These are phyloP conservation scores for Rhodosporidiobolus sp. DNA, from an alignment of 768 basidiomycete species.

Conservation along the genomic window DNA sequence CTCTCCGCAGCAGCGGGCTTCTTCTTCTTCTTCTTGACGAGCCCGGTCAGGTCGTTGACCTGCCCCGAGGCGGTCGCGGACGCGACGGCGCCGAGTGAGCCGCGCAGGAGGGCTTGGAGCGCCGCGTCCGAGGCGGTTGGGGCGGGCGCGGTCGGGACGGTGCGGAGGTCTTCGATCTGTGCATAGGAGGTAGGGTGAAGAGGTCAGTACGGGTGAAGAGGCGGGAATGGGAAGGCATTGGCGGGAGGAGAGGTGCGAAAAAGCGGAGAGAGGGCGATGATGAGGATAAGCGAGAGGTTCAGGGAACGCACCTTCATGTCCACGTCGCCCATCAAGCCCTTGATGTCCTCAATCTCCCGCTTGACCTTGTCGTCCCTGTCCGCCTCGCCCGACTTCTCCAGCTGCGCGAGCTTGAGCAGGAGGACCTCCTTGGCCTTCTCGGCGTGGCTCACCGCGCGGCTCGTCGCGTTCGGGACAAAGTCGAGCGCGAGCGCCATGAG, in stretches of 20 bases:
- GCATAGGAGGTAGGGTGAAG: too few species aligned
- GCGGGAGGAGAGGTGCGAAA: too few species aligned
- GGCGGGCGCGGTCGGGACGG: slow-evolving; percentile 23
- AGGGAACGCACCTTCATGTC: slow-evolving; percentile 31
- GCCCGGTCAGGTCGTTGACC: slow-evolving; percentile 33
- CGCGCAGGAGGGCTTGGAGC: slow-evolving; percentile 26
- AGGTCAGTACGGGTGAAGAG: background rate
- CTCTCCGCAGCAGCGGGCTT: background rate
- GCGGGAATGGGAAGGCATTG: too few species aligned
- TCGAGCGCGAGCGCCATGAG: slow-evolving; percentile 41
- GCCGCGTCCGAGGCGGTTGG: slow-evolving; percentile 21
- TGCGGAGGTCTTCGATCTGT: slow-evolving; percentile 40
- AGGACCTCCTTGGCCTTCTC: slow-evolving; percentile 36
- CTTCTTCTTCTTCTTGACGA: slow-evolving; percentile 41
- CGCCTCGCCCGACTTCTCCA: slow-evolving; percentile 14
- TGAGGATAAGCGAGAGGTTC: too few species aligned
- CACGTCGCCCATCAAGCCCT: slow-evolving; percentile 32
- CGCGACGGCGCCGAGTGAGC: background rate
- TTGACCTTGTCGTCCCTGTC: slow-evolving; percentile 7
- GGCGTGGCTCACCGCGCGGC: slow-evolving; percentile 31
- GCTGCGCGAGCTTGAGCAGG: background rate
- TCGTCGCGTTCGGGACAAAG: slow-evolving; percentile 27
- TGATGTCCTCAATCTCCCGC: slow-evolving; percentile 32
- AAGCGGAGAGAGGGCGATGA: too few species aligned
- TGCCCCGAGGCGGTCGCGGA: background rate